Conservation (phyloP, 176 grass and related monocot species). For the barley (Hordeum vulgare) region DNA sequence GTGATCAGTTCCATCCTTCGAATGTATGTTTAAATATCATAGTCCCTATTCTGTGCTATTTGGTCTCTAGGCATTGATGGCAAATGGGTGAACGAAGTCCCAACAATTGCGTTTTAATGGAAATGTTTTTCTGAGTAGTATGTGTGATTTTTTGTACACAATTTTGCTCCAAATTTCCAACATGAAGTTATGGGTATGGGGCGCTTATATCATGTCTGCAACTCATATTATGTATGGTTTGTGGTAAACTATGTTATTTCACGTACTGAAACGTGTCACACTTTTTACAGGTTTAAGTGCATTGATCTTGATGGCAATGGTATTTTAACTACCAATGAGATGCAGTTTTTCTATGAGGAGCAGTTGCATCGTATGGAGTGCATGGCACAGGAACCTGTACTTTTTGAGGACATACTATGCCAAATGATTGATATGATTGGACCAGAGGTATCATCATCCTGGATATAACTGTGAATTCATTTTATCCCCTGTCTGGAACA, state of each 20-base stretch:
- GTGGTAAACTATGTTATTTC: background rate
- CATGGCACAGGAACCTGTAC: conserved; percentile 97
- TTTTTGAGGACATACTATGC: conserved; percentile 98
- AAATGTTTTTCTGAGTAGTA: background rate
- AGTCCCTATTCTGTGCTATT: background rate
- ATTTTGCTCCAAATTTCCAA: background rate
- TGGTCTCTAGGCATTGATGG: background rate
- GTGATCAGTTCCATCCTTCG: background rate
- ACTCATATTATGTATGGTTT: background rate
- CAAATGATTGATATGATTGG: conserved; percentile 99
- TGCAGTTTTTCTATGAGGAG: conserved; percentile 99
- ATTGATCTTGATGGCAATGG: conserved; percentile 99
- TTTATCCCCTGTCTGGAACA: background rate
- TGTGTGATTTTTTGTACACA: background rate
- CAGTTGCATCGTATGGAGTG: conserved; percentile 99
- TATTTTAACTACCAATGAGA: conserved; percentile 80
- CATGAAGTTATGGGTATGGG: background rate
- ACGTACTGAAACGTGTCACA: conserved; percentile 6
- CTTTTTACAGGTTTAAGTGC: conserved; percentile 89
- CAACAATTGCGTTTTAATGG: background rate
- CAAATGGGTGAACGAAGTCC: background rate
- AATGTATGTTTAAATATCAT: background rate
- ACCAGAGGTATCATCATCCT: conserved; percentile 69
- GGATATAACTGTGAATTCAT: background rate
- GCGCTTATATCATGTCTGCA: background rate